Base-by-base conservation (phyloP, 805 yeast species). In the Debaryomyces castellii region DNA sequence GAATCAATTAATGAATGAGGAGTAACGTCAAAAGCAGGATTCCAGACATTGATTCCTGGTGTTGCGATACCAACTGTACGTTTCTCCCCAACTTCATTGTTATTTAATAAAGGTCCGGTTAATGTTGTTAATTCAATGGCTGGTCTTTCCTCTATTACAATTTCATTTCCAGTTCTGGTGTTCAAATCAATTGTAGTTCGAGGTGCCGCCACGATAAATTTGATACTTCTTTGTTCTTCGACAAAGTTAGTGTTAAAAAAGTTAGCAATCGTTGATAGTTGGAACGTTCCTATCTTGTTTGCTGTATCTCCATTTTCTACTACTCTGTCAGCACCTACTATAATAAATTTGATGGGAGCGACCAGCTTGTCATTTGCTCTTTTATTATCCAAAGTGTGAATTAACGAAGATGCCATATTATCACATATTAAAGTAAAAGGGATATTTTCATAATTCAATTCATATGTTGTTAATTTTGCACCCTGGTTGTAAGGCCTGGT, bases 401-500 rank as follows among this genome's bases (percentile, higher is more conserved):
- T 73, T 47, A 90, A 74, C 37, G 91, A 84, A 0, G 96, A 81
- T 1, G 87, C 95, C 92, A 92, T 91, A 48, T 89, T 87, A 60
- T 92, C 99, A 9, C 97, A 86, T 50, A 92, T 80, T 49, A 92
- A 71, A 1, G 96, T 89, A 40, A 94, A 83, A 12, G 98, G 98
- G 35, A 94, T 88, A 17, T 79, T 60, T 51, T 92, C 98, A 57
- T 87, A 84, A 12, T 87, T 83, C 39, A 92, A 76, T 63, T 92
- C 99, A 65, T 82, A 92, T 0, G 97, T 91, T 0, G 98, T 92
- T 47, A 92, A 73, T 53, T 96, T 80, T 0, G 97, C 89, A 8
- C 99, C 99, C 69, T 92, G 98, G 63, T 92, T 90, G 62, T 92
- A 94, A 1, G 99, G 99, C 55, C 99, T 78, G 0, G 99, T 92